Conservation (phyloP, 495 filamentous ascomycete genomes). For the Elasticomyces elasticus region DNA sequence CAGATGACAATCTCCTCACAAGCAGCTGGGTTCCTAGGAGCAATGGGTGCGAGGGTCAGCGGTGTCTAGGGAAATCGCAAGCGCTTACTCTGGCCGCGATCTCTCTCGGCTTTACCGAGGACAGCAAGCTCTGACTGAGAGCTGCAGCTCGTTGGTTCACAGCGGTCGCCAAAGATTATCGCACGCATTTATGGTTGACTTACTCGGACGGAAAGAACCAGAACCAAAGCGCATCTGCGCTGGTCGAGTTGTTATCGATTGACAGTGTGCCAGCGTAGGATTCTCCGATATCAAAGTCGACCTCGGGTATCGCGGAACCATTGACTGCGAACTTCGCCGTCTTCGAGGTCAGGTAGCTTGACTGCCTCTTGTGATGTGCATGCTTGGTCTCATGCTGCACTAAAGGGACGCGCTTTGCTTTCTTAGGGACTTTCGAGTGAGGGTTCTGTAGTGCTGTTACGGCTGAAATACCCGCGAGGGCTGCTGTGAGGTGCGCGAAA, state of each 20-base stretch:
- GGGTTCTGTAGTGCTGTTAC: constrained; percentile 14
- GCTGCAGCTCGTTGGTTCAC: too few relatives aligned
- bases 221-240: constrained; percentile 55
- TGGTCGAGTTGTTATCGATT: constrained; percentile 46
- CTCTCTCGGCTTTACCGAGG: too few relatives aligned
- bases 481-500: neutral
- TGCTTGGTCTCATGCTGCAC: neutral
- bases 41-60: too few relatives aligned
- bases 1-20: constrained; percentile 65
- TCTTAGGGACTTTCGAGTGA: constrained; percentile 10
- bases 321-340: constrained; percentile 49
- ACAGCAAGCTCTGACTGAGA: too few relatives aligned
- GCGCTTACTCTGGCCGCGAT: too few relatives aligned
- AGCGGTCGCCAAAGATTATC: too few relatives aligned
- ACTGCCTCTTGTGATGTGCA: constrained; percentile 10
- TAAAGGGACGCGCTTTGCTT: constrained; percentile 6
- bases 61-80: too few relatives aligned
- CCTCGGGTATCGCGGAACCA: constrained; percentile 57
- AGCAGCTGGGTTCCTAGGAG: constrained; percentile 37
- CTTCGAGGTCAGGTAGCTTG: constrained; percentile 11
- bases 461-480: constrained; percentile 5
- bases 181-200: too few relatives aligned
- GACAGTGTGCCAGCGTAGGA: constrained; percentile 65
- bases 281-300: constrained; percentile 67
- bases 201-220: constrained; percentile 67